These are phyloP conservation scores for Pleurotus tuoliensis DNA, from an alignment of 768 basidiomycete genomes.

Conservation along the genomic window DNA sequence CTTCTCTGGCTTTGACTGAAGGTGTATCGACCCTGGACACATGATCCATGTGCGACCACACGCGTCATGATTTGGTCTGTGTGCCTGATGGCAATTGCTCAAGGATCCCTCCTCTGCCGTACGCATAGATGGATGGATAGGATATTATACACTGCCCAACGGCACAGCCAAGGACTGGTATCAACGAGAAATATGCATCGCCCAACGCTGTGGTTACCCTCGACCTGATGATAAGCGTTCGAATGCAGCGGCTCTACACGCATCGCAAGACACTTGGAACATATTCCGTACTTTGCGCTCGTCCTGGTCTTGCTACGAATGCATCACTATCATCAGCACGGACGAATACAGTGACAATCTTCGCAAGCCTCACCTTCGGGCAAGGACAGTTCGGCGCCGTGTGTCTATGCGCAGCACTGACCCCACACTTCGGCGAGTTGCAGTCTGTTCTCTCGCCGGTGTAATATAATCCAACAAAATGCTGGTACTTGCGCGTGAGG, in stretches of 20 bases:
- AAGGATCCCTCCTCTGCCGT: too few relatives aligned
- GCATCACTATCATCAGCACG: slow-evolving; percentile 24
- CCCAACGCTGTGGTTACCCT: too few relatives aligned
- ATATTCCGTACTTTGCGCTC: slow-evolving; percentile 57
- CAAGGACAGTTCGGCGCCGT: slow-evolving; percentile 58
- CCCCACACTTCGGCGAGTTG: slow-evolving; percentile 39
- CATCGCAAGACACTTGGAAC: slow-evolving; percentile 63
- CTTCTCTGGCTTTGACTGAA: slow-evolving; percentile 6
- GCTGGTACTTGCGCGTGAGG: slow-evolving; percentile 31
- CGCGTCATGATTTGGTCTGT: slow-evolving; percentile 6
- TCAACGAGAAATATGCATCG: too few relatives aligned
- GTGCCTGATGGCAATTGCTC: slow-evolving; percentile 2
- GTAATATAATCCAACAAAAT: slow-evolving; percentile 61
- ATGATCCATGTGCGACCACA: slow-evolving; percentile 2
- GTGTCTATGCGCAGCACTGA: slow-evolving; percentile 59
- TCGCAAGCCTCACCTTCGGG: slow-evolving; percentile 30
- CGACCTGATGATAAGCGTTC: slow-evolving; percentile 17
- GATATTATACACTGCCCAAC: too few relatives aligned
- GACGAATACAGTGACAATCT: background rate
- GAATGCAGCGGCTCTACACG: slow-evolving; percentile 39
- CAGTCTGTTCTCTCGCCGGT: slow-evolving; percentile 61
- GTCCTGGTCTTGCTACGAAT: slow-evolving; percentile 23
- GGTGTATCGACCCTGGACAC: slow-evolving; percentile 7
- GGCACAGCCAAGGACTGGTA: too few relatives aligned
- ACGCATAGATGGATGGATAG: too few relatives aligned